A percentile compares a stretch with the other conserved stretches of the same genome.
phyloP scores from a whole-genome alignment of 257 asterid species.

The Striga asiatica region DNA sequence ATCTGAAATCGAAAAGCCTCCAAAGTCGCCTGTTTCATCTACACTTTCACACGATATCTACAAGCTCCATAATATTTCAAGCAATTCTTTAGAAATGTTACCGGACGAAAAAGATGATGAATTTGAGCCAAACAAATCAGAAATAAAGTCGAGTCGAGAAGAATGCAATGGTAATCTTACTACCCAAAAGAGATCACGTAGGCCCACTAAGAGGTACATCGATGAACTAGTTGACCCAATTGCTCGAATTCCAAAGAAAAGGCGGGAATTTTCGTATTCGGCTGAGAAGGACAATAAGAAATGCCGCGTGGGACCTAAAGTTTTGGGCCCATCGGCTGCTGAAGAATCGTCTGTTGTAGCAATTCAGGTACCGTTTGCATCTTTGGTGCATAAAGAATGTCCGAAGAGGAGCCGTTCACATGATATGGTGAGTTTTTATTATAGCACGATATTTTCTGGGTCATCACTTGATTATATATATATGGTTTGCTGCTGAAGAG shows the following conservation, averaged over 20 bases:
- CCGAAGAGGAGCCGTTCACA: constrained; percentile 23
- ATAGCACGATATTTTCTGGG: background rate
- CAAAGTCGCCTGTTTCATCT: constrained; percentile 35
- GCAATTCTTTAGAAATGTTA: constrained; percentile 34
- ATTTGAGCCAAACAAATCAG: constrained; percentile 16
- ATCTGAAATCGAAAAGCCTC: constrained; percentile 27
- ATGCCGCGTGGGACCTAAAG: constrained; percentile 28
- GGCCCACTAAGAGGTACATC: constrained; percentile 85
- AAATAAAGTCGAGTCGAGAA: constrained; percentile 14
- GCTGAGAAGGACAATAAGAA: constrained; percentile 42
- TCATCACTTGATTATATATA: background rate
- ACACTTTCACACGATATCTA: constrained; percentile 30
- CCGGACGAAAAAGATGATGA: constrained; percentile 25
- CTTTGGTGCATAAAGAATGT: constrained; percentile 45
- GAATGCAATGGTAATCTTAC: constrained; percentile 22
- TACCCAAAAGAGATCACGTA: constrained; percentile 64
- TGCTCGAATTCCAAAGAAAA: constrained; percentile 29
- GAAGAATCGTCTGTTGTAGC: constrained; percentile 60
- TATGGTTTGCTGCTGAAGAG: background rate
- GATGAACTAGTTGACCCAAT: constrained; percentile 58
- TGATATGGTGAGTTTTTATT: constrained; percentile 25
- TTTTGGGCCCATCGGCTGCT: constrained; percentile 22
- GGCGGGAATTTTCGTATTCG: constrained; percentile 33
- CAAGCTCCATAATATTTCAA: constrained; percentile 48
- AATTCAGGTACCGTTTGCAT: constrained; percentile 93